Evolutionary conservation across 2,329 filamentous ascomycete species (phyloP), one percentile per base, ranked within the genome.

Genomic region (Nigrograna mackinnonii): DNA sequence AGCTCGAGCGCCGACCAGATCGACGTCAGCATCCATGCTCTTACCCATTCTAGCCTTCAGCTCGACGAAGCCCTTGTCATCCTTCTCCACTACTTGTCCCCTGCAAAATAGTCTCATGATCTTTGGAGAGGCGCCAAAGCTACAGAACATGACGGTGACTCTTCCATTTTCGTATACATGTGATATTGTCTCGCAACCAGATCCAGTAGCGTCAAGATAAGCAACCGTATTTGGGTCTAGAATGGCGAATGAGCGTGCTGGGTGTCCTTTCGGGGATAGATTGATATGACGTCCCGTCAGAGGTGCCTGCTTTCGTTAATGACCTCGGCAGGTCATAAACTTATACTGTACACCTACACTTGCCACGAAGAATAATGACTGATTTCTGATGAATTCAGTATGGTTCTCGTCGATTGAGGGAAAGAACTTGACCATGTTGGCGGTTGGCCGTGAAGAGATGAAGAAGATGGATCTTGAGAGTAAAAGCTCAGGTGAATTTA

Each of bases 111-210:
- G 73, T 4, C 85, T 72, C 62, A 86, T 61, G 56, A 88, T 87
- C 41, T 82, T 74, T 13, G 85, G 84, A 0, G 71, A 60, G 4
- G 70, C 52, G 1, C 78, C 80, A 49, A 86, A 87, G 17, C 80
- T 83, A 62, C 79, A 85, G 69, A 91, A 89, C 77, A 90, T 84
- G 58, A 91, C 70, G 5, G 86, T 89, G 14, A 87, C 78, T 13
- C 88, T 79, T 21, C 84, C 85, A 56, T 91, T 91, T 59, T 92
- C 87, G 61, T 89, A 84, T 9, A 89, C 68, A 58, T 91, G 87
- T 4, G 82, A 76, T 46, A 91, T 85, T 3, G 87, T 91, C 70
- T 92, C 88, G 58, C 78, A 84, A 18, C 87, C 87, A 22, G 84
- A 87, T 21, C 87, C 88, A 2, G 84, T 89, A 46, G 84, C 79